Conservation (phyloP, 176 grass and related monocot genomes). For the Dactylis glomerata region DNA sequence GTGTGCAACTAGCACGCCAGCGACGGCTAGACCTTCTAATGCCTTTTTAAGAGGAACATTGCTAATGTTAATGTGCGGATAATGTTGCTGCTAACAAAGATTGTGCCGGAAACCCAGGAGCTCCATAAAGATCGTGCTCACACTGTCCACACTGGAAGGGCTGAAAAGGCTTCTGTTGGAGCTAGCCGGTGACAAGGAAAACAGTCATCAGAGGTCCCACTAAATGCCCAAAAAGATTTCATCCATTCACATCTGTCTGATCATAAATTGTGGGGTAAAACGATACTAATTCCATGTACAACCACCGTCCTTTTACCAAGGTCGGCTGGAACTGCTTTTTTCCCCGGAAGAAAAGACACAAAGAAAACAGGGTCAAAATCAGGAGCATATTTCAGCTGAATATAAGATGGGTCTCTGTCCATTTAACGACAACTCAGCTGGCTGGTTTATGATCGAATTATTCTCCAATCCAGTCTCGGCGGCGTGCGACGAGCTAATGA, state of each 20-base stretch:
- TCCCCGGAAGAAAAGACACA: slow-evolving; percentile 5
- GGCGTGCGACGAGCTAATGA: slow-evolving; percentile 30
- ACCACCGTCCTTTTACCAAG: slow-evolving; percentile 2
- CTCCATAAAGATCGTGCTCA: slow-evolving; percentile 21
- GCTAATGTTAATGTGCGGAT: background rate
- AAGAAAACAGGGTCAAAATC: slow-evolving; percentile 7
- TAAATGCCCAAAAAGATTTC: slow-evolving; percentile 3
- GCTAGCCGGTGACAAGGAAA: slow-evolving; percentile 19
- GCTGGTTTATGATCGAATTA: background rate
- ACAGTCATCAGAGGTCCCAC: slow-evolving; percentile 19
- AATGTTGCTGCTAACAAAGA: slow-evolving; percentile 10
- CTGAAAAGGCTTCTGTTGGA: slow-evolving; percentile 37
- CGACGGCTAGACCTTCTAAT: background rate
- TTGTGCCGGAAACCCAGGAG: slow-evolving; percentile 22
- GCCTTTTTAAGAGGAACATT: background rate
- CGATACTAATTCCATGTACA: slow-evolving; percentile 1
- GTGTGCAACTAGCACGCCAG: background rate
- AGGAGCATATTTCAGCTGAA: slow-evolving; percentile 15
- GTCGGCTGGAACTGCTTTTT: slow-evolving; percentile 12
- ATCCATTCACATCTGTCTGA: slow-evolving; percentile 8
- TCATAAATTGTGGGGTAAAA: background rate
- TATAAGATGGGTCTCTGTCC: background rate
- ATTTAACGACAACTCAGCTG: background rate
- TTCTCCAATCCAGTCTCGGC: background rate
- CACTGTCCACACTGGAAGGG: slow-evolving; percentile 11